Base-by-base conservation (phyloP, 2,329 filamentous ascomycete species). In the Colletotrichum sansevieriae region DNA sequence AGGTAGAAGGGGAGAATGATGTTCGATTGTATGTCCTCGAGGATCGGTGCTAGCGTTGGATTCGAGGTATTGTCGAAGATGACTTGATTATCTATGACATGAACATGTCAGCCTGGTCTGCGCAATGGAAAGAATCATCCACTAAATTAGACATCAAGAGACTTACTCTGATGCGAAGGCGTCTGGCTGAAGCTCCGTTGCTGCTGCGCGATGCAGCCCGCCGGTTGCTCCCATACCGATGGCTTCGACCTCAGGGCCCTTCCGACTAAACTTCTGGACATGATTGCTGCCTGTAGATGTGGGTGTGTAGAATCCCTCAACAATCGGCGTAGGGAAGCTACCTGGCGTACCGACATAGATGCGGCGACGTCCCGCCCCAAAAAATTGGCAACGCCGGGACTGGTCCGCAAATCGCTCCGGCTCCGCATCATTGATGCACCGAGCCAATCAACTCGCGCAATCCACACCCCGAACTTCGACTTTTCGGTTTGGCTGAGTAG, bases 1-100 rank as follows among this genome's bases (percentile, higher is more conserved):
- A 92, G 85, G 75, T 89, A 86, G 37, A 83, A 78, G n/a, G 89
- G 89, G 47, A 92, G 78, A 75, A 92, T 86, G 76, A 90, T 83
- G 72, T 86, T 85, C 52, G 83, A 78, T 71, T 89, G 87, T 75
- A 91, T 83, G 22, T 74, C 77, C 46, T 78, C 76, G 70, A 92
- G 84, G 37, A 84, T 74, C 12, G 76, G 66, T 75, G 90, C 84
- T 68, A 92, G 83, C 63, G 87, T 80, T 22, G 81, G 71, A 49
- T 85, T 85, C 13, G 85, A 86, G 4, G 87, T 84, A 60, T 82
- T 80, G 8, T 79, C 76, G 74, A 90, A 90, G 65, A 85, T 77
- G 69, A 83, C 79, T 57, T 77, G 72, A 47, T 54, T 70, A 54
- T 58, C 70, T 71, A 18, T 20, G 18, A 5, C 29, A 13, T 18